phyloP scores from a whole-genome alignment of 805 yeast species.

The Starmerella apicola region DNA sequence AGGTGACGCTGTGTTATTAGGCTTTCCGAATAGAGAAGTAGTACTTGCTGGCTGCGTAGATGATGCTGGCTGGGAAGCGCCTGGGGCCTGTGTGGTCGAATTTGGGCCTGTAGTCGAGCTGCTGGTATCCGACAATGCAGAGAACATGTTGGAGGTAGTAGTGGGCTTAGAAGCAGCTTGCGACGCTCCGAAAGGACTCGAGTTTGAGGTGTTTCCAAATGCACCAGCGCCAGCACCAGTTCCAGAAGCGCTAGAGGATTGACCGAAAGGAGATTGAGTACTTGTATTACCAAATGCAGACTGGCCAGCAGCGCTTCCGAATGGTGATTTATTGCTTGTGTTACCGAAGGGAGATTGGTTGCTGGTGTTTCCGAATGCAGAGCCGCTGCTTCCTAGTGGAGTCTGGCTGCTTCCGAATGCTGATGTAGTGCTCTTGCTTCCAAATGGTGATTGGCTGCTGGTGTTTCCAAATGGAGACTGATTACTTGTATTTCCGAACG shows the following conservation, averaged over 20 bases:
- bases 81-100: too few relatives aligned
- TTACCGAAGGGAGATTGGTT: background rate
- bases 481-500: constrained; percentile 15
- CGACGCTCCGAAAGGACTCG: too few relatives aligned
- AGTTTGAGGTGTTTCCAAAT: background rate
- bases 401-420: background rate
- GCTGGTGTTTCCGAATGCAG: constrained; percentile 15
- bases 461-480: constrained; percentile 9
- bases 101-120: too few relatives aligned
- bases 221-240: background rate
- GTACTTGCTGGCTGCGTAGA: background rate
- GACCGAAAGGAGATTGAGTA: constrained; percentile 1
- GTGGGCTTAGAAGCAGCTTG: too few relatives aligned
- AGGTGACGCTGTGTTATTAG: background rate
- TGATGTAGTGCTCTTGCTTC: background rate
- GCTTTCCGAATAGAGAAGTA: background rate
- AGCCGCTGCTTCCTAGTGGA: constrained; percentile 14
- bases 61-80: too few relatives aligned
- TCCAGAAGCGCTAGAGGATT: background rate
- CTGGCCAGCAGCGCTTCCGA: background rate
- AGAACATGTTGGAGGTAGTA: too few relatives aligned
- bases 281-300: background rate
- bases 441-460: background rate
- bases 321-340: background rate
- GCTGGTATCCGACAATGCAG: too few relatives aligned